Evolutionary conservation across 164 flowering plant genomes (phyloP).

Genomic region (Magnolia officinalis): DNA sequence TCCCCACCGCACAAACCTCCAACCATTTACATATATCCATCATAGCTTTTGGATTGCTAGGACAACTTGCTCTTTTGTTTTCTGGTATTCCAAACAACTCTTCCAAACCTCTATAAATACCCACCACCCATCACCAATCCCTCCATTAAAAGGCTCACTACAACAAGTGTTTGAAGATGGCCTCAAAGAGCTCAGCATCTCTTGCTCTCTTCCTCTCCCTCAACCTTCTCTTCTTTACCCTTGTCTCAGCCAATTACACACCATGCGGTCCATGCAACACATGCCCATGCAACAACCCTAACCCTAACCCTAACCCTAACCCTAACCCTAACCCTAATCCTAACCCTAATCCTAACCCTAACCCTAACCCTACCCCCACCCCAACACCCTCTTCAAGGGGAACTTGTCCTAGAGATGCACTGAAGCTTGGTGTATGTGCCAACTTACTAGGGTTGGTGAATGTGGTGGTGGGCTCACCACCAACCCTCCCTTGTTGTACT

Average conservation of each 20-base stretch:
- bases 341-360: neutral
- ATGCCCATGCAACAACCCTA: too few species aligned
- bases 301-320: conserved; percentile 10
- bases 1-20: neutral
- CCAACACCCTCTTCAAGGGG: conserved; percentile 3
- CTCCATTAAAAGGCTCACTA: neutral
- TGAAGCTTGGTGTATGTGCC: conserved; percentile 69
- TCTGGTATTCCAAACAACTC: neutral
- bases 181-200: conserved; percentile 32
- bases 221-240: conserved; percentile 58
- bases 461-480: conserved; percentile 51
- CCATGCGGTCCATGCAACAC: conserved; percentile 20
- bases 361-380: conserved; percentile 4
- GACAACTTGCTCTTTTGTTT: neutral
- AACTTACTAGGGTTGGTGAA: conserved; percentile 44
- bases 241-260: conserved; percentile 28
- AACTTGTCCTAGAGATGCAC: conserved; percentile 58
- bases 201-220: conserved; percentile 44
- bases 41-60: neutral
- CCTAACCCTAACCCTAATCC: neutral
- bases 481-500: conserved; percentile 54
- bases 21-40: neutral
- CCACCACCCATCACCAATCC: neutral
- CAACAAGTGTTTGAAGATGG: conserved; percentile 29
- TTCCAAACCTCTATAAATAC: neutral